Base-by-base conservation (phyloP, 2,329 filamentous ascomycete species). In the Orbilia ellipsospora region DNA sequence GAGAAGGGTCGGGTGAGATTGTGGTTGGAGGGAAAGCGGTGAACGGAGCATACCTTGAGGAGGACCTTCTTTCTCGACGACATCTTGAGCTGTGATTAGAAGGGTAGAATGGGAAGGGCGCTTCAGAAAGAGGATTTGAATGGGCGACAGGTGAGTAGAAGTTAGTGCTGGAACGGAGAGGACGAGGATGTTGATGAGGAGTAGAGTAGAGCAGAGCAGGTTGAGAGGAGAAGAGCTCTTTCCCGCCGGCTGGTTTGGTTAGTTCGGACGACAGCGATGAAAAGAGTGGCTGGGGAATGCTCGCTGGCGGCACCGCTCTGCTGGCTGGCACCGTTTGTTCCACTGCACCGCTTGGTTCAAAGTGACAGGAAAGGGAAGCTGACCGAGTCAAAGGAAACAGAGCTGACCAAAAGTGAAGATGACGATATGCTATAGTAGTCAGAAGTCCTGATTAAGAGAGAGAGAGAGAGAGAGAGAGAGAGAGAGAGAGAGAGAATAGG, bases 41-140 rank as follows among this genome's bases (percentile, higher is more conserved):
- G 66, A 72, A 76, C 70, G 31, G 31, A 75, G 78, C 82, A 79
- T 86, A 94, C 92, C 90, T 95, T 95, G 83, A 95, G 86, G 78
- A 95, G 88, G 79, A 94, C 92, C 90, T 95, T 95, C 90, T 94
- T 95, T 83, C 90, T 87, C 80, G 90, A 90, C 82, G 91, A 87
- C 91, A 93, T 93, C 81, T 80, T 85, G 72, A 57, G 59, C 48
- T 56, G 50, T 20, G 42, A 1, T 48, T 48, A 28, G 52, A 10
- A 42, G 62, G 60, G 45, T 10, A 40, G 8, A 28, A 40, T 31
- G 50, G 51, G 15, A 54, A 18, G 4, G 13, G 50, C 48, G 26
- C 13, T 18, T 10, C n/a, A 23, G 2, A 23, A 4, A 42, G 23
- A 42, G 60, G 51, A 51, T 61, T 28, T 51, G 52, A 42, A 31